These are phyloP conservation scores for Phaeosphaeriaceae sp. DNA, from an alignment of 2,329 filamentous ascomycete species.

Conservation along the genomic window DNA sequence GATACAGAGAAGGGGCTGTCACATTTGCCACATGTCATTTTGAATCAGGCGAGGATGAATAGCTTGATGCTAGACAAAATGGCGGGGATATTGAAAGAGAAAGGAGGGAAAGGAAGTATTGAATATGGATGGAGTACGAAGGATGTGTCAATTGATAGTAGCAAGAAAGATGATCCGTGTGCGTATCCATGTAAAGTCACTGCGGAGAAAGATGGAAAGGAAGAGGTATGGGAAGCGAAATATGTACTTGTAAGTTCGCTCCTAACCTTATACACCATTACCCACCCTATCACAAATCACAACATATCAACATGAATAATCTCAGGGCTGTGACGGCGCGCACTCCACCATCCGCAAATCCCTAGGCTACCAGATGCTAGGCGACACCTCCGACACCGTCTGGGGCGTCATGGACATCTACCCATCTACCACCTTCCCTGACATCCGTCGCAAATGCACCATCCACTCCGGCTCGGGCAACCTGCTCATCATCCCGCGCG, in stretches of 20 bases:
- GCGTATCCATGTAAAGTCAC: constrained; percentile 42
- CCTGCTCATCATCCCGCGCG: constrained; percentile 60
- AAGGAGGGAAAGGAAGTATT: constrained; percentile 46
- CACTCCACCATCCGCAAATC: constrained; percentile 61
- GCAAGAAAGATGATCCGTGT: constrained; percentile 37
- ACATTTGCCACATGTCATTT: constrained; percentile 69
- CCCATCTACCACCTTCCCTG: constrained; percentile 58
- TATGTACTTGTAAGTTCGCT: constrained; percentile 44
- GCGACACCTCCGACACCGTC: constrained; percentile 63
- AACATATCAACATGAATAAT: neutral
- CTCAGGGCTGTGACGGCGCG: constrained; percentile 59
- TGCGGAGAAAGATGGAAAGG: constrained; percentile 38
- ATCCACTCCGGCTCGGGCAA: constrained; percentile 57
- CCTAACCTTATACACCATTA: too few species aligned
- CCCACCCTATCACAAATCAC: neutral
- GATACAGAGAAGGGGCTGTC: constrained; percentile 68
- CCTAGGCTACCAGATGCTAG: constrained; percentile 64
- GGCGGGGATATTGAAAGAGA: constrained; percentile 41
- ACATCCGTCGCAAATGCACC: constrained; percentile 59
- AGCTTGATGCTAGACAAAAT: constrained; percentile 63
- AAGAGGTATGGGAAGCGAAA: constrained; percentile 45
- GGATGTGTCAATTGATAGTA: constrained; percentile 59
- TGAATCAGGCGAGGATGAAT: constrained; percentile 77
- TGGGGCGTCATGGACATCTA: constrained; percentile 65
- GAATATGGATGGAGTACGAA: constrained; percentile 64